Evolutionary conservation across 495 filamentous ascomycete species (phyloP), one percentile per base, ranked within the genome.

Genomic region (Lichina pygmaea): DNA sequence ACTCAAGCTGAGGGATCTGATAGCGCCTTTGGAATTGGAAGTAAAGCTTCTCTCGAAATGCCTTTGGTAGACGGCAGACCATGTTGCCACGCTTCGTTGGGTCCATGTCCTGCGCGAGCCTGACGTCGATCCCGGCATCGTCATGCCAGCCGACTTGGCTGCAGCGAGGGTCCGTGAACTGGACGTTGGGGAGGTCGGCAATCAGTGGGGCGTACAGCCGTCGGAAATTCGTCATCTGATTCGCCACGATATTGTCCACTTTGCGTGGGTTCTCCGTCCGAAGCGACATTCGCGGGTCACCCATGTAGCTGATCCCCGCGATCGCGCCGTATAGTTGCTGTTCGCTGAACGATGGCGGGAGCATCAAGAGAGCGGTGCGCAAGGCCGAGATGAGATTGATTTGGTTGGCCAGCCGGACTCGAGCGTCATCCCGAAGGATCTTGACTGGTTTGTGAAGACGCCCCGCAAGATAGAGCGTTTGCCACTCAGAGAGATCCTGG

Each of bases 381-480:
- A 94, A 63, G 4, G 89, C 89, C 6, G 86, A 89, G 16, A 95
- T 60, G 7, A 97, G 69, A 55, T 97, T 97, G 58, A 89, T 74
- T 57, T 95, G 91, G 57, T 95, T 94, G 6, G 89, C 81, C 16
- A 93, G 66, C 13, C 86, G 81, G 34, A 97, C 81, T 44, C 75
- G 72, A 2, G 91, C 78, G 54, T 95, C 82, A 52, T 97, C 89
- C 16, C 85, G 77, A 6, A 97, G 70, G 52, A 95, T 97, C 61
- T 95, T 94, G 52, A 95, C 89, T 1, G 89, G 89, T 55, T 97
- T 97, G 33, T 97, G 89, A 39, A 97, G 62, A 38, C 89, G 81
- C 1, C 89, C 89, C 17, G 89, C 89, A 30, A 97, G 68, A 57
- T 95, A 97, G 38, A 97, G 63, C 0, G 81, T 93, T 45, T 86